Evolutionary conservation across 257 asterid genomes (phyloP).

Genomic region (Avicennia marina): DNA sequence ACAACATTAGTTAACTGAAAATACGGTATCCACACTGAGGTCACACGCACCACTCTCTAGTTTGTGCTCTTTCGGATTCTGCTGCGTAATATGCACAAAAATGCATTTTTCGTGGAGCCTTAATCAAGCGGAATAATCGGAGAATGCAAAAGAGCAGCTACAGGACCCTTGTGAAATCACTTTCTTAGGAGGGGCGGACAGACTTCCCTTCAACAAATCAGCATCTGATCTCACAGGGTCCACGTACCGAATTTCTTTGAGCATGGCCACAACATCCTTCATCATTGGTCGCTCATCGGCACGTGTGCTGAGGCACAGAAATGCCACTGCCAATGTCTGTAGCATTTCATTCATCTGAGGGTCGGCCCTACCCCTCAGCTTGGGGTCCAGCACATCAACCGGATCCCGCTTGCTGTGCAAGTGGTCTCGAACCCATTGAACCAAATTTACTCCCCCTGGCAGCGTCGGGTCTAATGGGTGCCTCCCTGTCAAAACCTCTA

Average conservation of each 20-base stretch:
- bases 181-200: constrained; percentile 26
- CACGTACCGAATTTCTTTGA: constrained; percentile 61
- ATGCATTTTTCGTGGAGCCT: neutral
- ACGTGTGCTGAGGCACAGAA: constrained; percentile 66
- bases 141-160: constrained; percentile 81
- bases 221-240: constrained; percentile 49
- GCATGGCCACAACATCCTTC: constrained; percentile 97
- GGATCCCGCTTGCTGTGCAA: constrained; percentile 58
- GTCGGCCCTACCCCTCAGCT: constrained; percentile 86
- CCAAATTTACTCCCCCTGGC: constrained; percentile 80
- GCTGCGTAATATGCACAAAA: neutral
- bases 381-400: constrained; percentile 70
- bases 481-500: constrained; percentile 92
- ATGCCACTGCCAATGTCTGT: constrained; percentile 83
- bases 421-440: constrained; percentile 79
- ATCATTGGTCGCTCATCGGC: constrained; percentile 77
- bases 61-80: neutral
- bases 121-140: constrained; percentile 51
- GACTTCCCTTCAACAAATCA: constrained; percentile 42
- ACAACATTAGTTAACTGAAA: no score
- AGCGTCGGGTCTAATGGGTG: constrained; percentile 91
- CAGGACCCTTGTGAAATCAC: constrained; percentile 53
- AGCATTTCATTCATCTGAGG: constrained; percentile 96
- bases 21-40: no score
- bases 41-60: neutral